Percentiles rank a stretch among this genome's conserved stretches.
phyloP scores from a whole-genome alignment of 2,329 filamentous ascomycete genomes.

The Alternaria rosae region DNA sequence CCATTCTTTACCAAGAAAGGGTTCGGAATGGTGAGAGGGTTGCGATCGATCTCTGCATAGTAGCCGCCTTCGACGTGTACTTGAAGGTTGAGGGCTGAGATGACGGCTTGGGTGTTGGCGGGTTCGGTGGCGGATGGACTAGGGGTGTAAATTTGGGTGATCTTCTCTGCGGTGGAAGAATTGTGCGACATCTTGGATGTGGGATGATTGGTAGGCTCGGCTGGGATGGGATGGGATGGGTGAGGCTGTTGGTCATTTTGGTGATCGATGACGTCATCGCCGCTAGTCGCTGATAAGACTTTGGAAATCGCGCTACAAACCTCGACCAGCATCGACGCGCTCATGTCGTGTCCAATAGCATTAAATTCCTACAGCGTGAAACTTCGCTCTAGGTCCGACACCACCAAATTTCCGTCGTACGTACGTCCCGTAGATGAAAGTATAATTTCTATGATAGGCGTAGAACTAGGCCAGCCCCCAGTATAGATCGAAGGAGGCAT shows the following conservation, averaged over 20 bases:
- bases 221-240: not conserved
- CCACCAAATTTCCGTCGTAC: no score
- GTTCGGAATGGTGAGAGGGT: conserved; percentile 58
- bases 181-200: no score
- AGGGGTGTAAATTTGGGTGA: not conserved
- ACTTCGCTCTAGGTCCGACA: no score
- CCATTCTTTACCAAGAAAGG: conserved; percentile 52
- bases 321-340: not conserved
- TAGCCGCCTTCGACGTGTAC: conserved; percentile 61
- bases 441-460: no score
- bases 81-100: conserved; percentile 49
- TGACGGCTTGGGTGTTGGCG: conserved; percentile 19
- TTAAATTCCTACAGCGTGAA: no score
- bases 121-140: conserved; percentile 16
- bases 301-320: not conserved
- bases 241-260: not conserved
- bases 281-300: not conserved
- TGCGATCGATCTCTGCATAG: conserved; percentile 58
- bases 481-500: no score
- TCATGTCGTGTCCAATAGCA: no score
- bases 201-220: not conserved
- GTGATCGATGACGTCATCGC: not conserved
- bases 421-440: no score
- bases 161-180: not conserved
- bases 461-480: no score